Conservation (phyloP, 148 eudicot genomes). For the Fagopyrum esculentum region DNA sequence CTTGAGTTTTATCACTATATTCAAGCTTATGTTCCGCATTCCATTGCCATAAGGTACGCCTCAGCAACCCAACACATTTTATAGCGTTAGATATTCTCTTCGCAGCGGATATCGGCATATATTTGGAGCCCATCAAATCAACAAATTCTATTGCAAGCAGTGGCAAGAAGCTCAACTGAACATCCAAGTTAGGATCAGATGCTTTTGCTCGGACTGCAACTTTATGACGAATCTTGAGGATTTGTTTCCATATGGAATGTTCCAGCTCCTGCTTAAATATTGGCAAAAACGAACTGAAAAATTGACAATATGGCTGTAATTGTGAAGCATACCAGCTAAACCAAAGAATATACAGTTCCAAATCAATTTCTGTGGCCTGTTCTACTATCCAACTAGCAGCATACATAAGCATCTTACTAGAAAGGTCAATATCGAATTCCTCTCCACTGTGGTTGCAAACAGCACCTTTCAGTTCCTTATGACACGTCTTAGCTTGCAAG, state of each 20-base stretch:
- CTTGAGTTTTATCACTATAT: slow-evolving; percentile 21
- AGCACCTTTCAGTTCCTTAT: slow-evolving; percentile 24
- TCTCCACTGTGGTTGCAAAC: slow-evolving; percentile 16
- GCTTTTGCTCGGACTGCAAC: slow-evolving; percentile 18
- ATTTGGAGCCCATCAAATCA: slow-evolving; percentile 28
- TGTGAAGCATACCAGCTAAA: slow-evolving; percentile 65
- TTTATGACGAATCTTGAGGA: slow-evolving; percentile 34
- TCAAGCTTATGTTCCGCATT: slow-evolving; percentile 32
- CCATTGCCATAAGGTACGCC: slow-evolving; percentile 70
- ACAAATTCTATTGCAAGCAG: slow-evolving; percentile 56
- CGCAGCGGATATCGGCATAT: slow-evolving; percentile 21
- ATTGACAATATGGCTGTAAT: slow-evolving; percentile 41
- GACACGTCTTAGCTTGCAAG: slow-evolving; percentile 40
- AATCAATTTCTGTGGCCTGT: slow-evolving; percentile 62
- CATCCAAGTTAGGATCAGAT: slow-evolving; percentile 25
- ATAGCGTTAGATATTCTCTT: slow-evolving; percentile 42
- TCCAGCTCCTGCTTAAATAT: slow-evolving; percentile 46
- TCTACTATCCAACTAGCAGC: slow-evolving; percentile 88
- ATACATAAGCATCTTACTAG: slow-evolving; percentile 40
- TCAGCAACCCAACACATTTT: slow-evolving; percentile 42
- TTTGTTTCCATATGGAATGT: slow-evolving; percentile 68
- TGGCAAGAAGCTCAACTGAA: slow-evolving; percentile 37
- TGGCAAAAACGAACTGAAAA: slow-evolving; percentile 40
- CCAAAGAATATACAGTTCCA: slow-evolving; percentile 53
- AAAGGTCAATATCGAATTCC: slow-evolving; percentile 26